phyloP scores from a whole-genome alignment of 176 grass and related monocot genomes.

The Elaeis guineensis region DNA sequence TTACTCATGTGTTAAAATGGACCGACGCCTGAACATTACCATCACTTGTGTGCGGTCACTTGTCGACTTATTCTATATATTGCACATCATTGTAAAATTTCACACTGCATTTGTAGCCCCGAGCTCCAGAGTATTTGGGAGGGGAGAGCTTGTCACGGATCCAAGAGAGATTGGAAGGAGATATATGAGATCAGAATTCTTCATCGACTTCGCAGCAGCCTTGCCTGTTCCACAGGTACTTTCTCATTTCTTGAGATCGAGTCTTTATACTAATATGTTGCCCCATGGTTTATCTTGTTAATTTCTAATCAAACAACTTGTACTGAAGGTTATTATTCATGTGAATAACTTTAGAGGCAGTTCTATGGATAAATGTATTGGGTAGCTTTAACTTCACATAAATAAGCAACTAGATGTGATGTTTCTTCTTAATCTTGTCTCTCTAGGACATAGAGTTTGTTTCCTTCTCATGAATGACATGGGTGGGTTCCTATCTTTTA shows the following conservation, averaged over 20 bases:
- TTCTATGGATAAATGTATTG: too few relatives aligned
- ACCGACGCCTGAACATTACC: constrained; percentile 13
- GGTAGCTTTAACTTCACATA: too few relatives aligned
- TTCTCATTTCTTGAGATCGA: background rate
- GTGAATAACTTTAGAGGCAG: too few relatives aligned
- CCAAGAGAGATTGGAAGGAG: constrained; percentile 23
- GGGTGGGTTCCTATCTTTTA: too few relatives aligned
- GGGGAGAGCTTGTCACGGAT: constrained; percentile 35
- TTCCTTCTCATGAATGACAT: too few relatives aligned
- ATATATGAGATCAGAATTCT: constrained; percentile 40
- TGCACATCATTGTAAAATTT: constrained; percentile 35
- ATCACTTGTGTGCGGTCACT: constrained; percentile 28
- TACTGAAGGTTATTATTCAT: too few relatives aligned
- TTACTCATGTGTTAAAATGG: constrained; percentile 31
- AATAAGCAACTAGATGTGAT: too few relatives aligned
- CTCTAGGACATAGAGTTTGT: too few relatives aligned
- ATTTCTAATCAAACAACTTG: too few relatives aligned
- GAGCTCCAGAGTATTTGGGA: constrained; percentile 39
- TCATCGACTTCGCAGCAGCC: constrained; percentile 28
- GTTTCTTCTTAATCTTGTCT: too few relatives aligned
- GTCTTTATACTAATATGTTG: too few relatives aligned
- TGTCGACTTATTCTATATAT: constrained; percentile 30
- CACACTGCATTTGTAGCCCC: constrained; percentile 45
- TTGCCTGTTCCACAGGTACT: constrained; percentile 47
- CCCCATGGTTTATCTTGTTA: too few relatives aligned